Evolutionary conservation across 148 eudicot genomes (phyloP), one percentile per base, ranked within the genome.

Genomic region (Vaccinium corymbosum): DNA sequence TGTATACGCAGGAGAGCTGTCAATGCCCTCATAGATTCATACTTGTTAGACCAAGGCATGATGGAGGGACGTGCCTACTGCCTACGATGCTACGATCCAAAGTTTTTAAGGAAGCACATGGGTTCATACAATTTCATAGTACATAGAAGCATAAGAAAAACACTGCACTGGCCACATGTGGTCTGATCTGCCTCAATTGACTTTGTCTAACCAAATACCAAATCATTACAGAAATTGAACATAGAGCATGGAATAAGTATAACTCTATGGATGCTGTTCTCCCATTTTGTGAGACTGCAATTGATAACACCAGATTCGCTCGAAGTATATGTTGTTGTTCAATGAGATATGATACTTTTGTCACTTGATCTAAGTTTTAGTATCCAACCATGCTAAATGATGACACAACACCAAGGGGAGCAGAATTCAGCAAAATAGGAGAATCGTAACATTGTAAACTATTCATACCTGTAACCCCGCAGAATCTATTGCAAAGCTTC

Each of bases 401-500:
- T 51, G 53, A 46, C 81, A 73, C 32, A 78, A 52, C 51, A 59
- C 20, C 16, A 83, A 19, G 15, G 20, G 20, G 3, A 11, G 46
- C 55, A 59, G 25, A 62, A 15, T 27, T 27, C 38, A n/a, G 68
- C 62, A 27, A 29, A 25, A 22, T 25, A 76, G 55, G 57, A 13
- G 7, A 35, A 7, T 29, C 12, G 27, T 20, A 70, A 57, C 25
- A 22, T 19, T n/a, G 22, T 62, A 15, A 56, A 76, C 42, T 27
- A 53, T 29, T 15, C 80, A 78, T 91, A 97, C 99, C 98, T 80
- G 99, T 91, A 75, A 92, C 97, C 19, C 99, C 99, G 70, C 85
- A 88, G 86, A 94, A 94, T 79, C 99, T 91, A 87, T 94, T 91
- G 92, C 98, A 94, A 80, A 97, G 94, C 89, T 97, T 97, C 87